These are phyloP conservation scores for Penicillium riverlandense DNA, from an alignment of 495 filamentous ascomycete genomes.

Conservation along the genomic window DNA sequence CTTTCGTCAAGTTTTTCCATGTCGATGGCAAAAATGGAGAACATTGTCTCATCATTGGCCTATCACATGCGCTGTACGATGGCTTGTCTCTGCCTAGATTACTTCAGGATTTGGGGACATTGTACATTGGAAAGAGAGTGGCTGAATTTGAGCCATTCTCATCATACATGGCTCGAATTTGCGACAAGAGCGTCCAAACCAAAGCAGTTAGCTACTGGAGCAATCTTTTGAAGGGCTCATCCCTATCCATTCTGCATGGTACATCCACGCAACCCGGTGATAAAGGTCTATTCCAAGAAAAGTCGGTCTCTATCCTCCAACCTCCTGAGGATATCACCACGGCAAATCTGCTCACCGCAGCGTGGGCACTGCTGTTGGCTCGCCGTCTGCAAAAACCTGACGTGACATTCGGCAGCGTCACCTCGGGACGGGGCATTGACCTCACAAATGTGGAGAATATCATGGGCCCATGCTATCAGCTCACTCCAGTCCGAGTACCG, in stretches of 20 bases:
- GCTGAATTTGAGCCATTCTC: slow-evolving; percentile 42
- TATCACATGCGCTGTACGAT: slow-evolving; percentile 66
- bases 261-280: slow-evolving; percentile 26
- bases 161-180: slow-evolving; percentile 32
- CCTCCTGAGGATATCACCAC: slow-evolving; percentile 45
- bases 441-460: slow-evolving; percentile 35
- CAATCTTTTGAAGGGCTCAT: slow-evolving; percentile 43
- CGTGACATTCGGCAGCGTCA: slow-evolving; percentile 55
- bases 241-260: slow-evolving; percentile 36
- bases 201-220: slow-evolving; percentile 40
- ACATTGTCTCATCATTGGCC: slow-evolving; percentile 45
- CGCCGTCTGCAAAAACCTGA: slow-evolving; percentile 40
- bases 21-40: slow-evolving; percentile 29
- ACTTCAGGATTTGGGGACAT: slow-evolving; percentile 38
- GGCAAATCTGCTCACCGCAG: slow-evolving; percentile 50
- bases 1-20: slow-evolving; percentile 49
- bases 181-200: slow-evolving; percentile 6
- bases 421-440: slow-evolving; percentile 42
- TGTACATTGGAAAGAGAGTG: slow-evolving; percentile 32
- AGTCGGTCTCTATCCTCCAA: slow-evolving; percentile 31
- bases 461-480: slow-evolving; percentile 36
- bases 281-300: slow-evolving; percentile 29
- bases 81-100: slow-evolving; percentile 55
- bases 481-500: slow-evolving; percentile 24
- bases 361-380: slow-evolving; percentile 55